Percentiles rank a stretch among this genome's conserved stretches.
Evolutionary conservation across 2,329 filamentous ascomycete species (phyloP).

Genomic region (Diplodia corticola): DNA sequence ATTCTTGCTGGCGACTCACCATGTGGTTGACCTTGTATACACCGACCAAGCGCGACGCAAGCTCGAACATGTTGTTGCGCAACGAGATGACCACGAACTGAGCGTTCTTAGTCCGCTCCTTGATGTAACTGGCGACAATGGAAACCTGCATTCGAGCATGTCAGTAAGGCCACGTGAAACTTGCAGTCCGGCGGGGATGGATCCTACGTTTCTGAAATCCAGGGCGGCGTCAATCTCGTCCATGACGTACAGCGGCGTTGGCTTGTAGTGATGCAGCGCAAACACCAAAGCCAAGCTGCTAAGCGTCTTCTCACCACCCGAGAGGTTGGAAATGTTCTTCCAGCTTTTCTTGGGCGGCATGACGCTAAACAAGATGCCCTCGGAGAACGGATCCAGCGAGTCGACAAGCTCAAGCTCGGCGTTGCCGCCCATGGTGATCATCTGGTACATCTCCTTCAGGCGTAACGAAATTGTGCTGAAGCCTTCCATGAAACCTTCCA

Average conservation of each 20-base stretch:
- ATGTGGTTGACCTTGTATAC: conserved; percentile 99
- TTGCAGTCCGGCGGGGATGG: neutral
- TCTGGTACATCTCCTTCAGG: conserved; percentile 99
- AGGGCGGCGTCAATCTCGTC: conserved; percentile 98
- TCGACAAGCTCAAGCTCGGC: conserved; percentile 97
- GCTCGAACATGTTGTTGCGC: conserved; percentile 99
- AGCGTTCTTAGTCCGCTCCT: conserved; percentile 97
- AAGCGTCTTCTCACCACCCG: conserved; percentile 95
- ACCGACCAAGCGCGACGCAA: conserved; percentile 90
- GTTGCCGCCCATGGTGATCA: conserved; percentile 99
- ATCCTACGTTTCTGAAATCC: conserved; percentile 93
- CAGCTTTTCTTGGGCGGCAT: conserved; percentile 99
- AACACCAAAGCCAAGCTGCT: conserved; percentile 95
- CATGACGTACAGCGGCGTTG: conserved; percentile 97
- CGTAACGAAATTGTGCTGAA: conserved; percentile 92
- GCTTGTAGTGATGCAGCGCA: conserved; percentile 96
- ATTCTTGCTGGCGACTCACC: conserved; percentile 45
- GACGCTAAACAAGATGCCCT: conserved; percentile 94
- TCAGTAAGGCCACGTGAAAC: conserved; percentile 7
- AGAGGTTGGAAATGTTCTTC: conserved; percentile 98
- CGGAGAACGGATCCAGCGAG: conserved; percentile 91
- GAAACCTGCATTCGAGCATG: conserved; percentile 65
- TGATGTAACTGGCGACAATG: conserved; percentile 98
- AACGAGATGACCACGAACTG: conserved; percentile 78
- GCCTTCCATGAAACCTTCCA: conserved; percentile 98